Base-by-base conservation (phyloP, 345 rosid species). In the Ailanthus altissimus region DNA sequence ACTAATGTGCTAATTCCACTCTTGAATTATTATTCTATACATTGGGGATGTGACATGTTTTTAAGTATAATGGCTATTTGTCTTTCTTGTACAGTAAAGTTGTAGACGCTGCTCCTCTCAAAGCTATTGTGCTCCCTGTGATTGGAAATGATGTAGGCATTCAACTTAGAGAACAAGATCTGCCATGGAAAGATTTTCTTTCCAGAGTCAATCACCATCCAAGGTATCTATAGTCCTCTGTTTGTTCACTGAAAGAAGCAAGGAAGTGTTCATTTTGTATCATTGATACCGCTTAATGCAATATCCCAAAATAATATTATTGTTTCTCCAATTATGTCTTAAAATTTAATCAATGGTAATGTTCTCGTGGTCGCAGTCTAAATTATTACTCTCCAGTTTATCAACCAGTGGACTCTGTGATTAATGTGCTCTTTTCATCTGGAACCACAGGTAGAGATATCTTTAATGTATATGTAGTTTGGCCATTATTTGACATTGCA, bases 391-490 rank as follows among this genome's bases (percentile, higher is more conserved):
- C 83, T 80, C 90, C 97, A 0, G 77, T 76, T 61, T 88, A 91
- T 86, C 91, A 72, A 62, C 85, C 91, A 18, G 81, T 72, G 10
- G 89, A 94, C 72, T 80, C 94, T 56, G 67, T 79, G 56, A 88
- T 93, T 63, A 91, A 94, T 82, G 87, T 94, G 77, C 94, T 94
- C 64, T 94, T 94, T 81, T 94, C 99, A 42, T 94, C 97, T 3
- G 97, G 97, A 82, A 94, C 98, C 16, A 93, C 98, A 85, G 96
- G 98, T 89, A 78, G 23, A 50, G 42, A 38, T 1, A 32, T 32
- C 38, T 1, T 32, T 32, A 32, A 32, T 32, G 38, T 32, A 32
- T 32, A 32, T 32, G 3, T 32, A 32, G 3, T 32, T 72, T 56
- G 26, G 6, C 38, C 2, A 2, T 36, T 4, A 18, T n/a, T 49